Evolutionary conservation across 108 stramenopile species (phyloP), one percentile per base, ranked within the genome.

Genomic region (Nitzschia putrida): DNA sequence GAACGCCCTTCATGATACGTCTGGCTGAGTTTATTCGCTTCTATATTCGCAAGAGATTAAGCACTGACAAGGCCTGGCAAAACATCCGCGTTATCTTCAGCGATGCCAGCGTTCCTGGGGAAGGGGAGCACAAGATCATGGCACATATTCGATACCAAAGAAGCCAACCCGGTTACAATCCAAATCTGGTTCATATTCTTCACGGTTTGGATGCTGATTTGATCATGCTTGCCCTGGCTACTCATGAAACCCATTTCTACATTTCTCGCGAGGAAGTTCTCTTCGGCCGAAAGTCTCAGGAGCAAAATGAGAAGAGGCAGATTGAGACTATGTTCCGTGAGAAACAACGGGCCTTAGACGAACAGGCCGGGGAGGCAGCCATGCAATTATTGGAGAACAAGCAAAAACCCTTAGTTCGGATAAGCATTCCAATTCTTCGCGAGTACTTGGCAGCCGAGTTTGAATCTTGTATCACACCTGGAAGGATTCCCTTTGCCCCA

Each of bases 81-180:
- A 74, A 86, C 18, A 79, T 96, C 34, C 81, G 85, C 37, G 87
- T 99, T 18, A 86, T 98, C 20, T 98, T 97, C 71, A 93, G 92
- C 38, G 99, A 98, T 71, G 96, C 97, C 3, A 90, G 94, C 38
- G 77, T 99, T 13, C 98, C 99, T 0, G 98, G 99, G 18, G 98
- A 99, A 79, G 99, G 99, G 18, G 98, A 99, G 74, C 99, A 99
- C 82, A 99, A 99, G 80, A 96, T 98, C 58, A 97, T 99, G 96
- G 60, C 88, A 8, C 96, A 94, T 64, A 75, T 98, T 45, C 87
- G 99, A 34, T 73, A 78, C 34, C 94, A 98, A 77, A 83, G 99
- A n/a, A 83, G 81, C 22, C 93, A 95, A 77, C 84, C 90, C 40
- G 96, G 96, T 4, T 98, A 98, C 82, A 83, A 97, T 83, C 97